Percentiles rank a stretch among this genome's conserved stretches.
Evolutionary conservation across 306 rosid species (phyloP).

Genomic region (Ormosia semicastrata): DNA sequence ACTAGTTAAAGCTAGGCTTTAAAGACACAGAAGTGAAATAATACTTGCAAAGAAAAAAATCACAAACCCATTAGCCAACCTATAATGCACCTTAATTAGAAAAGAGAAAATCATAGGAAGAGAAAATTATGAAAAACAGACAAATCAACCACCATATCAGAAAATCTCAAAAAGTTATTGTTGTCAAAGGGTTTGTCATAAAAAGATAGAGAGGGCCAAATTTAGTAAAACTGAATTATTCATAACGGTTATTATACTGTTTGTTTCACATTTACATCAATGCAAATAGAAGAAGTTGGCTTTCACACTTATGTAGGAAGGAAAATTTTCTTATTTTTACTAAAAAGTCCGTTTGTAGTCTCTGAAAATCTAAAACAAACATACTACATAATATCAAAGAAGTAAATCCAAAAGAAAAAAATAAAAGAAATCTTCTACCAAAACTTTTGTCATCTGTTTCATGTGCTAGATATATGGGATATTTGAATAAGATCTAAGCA

Average conservation of each 20-base stretch:
- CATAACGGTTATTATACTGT: too few relatives aligned
- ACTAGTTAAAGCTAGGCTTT: too few relatives aligned
- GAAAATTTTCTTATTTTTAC: not conserved
- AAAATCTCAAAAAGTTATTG: conserved; percentile 2
- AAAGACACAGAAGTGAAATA: too few relatives aligned
- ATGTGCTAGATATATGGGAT: not conserved
- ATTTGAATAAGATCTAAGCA: not conserved
- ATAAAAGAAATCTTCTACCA: not conserved
- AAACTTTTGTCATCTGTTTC: not conserved
- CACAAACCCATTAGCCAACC: not conserved
- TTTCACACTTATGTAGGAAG: not conserved
- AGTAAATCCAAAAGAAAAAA: too few relatives aligned
- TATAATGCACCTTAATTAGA: not conserved
- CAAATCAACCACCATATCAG: not conserved
- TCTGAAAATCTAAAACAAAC: not conserved
- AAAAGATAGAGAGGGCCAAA: not conserved
- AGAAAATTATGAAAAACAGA: not conserved
- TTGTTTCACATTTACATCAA: not conserved
- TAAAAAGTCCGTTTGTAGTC: not conserved
- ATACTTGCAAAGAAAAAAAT: too few relatives aligned
- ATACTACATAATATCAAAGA: too few relatives aligned
- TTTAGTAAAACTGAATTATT: not conserved
- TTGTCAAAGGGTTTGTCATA: not conserved
- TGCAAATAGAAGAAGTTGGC: not conserved
- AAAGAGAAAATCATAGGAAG: not conserved